phyloP scores from a whole-genome alignment of 495 filamentous ascomycete species.

The Oidiodendron maius region DNA sequence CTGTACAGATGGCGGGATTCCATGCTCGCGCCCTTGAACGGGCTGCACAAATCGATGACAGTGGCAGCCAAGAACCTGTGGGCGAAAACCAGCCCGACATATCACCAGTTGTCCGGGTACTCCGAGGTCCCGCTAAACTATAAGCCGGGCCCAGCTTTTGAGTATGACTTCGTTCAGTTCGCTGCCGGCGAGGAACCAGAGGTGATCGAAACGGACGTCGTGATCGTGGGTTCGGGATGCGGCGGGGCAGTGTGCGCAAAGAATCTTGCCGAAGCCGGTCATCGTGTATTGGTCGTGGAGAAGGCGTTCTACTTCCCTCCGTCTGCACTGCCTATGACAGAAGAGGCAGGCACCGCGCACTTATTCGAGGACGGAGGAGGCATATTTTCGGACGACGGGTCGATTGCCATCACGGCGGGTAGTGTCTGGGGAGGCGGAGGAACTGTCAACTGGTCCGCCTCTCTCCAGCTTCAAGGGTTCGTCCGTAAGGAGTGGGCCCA shows the following conservation, averaged over 20 bases:
- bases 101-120: constrained; percentile 54
- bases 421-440: constrained; percentile 82
- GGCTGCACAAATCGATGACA: constrained; percentile 49
- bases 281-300: constrained; percentile 74
- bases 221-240: constrained; percentile 82
- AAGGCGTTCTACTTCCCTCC: constrained; percentile 71
- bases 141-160: constrained; percentile 43
- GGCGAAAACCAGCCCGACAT: constrained; percentile 51
- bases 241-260: constrained; percentile 82
- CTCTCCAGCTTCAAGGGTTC: constrained; percentile 71
- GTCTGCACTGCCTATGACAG: constrained; percentile 66
- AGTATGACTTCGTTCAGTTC: constrained; percentile 46
- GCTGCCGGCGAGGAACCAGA: constrained; percentile 27
- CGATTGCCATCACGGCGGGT: constrained; percentile 57
- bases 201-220: constrained; percentile 70
- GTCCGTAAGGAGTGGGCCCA: constrained; percentile 79
- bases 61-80: constrained; percentile 51
- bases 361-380: constrained; percentile 59
- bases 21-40: constrained; percentile 50
- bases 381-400: constrained; percentile 54
- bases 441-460: constrained; percentile 74
- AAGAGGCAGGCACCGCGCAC: constrained; percentile 46
- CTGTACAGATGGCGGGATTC: constrained; percentile 54
- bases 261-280: constrained; percentile 68
- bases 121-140: constrained; percentile 57